Conservation (phyloP, 106 monocot species). For the Platanthera zijinensis region DNA sequence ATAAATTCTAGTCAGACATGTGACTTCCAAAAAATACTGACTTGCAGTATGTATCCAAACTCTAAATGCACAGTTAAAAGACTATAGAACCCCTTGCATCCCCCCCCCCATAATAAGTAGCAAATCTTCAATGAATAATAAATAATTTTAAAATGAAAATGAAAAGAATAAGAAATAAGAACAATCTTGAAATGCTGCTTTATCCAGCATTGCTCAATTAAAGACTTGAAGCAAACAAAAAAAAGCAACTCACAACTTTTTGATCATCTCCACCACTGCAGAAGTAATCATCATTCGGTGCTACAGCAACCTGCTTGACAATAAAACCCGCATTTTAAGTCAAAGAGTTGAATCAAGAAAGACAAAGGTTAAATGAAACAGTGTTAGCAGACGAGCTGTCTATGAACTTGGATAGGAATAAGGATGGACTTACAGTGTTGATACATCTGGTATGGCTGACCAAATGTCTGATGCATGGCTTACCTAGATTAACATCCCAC, state of each 20-base stretch:
- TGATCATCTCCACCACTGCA: conserved; percentile 86
- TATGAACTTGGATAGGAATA: background rate
- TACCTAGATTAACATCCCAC: conserved; percentile 83
- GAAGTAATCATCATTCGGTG: conserved; percentile 73
- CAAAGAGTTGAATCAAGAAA: background rate
- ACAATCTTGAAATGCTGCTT: too few relatives aligned
- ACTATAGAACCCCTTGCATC: too few relatives aligned
- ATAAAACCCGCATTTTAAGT: background rate
- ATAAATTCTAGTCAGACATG: too few relatives aligned
- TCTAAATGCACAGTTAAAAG: too few relatives aligned
- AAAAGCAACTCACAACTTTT: conserved; percentile 65
- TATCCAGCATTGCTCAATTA: too few relatives aligned
- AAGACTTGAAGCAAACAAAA: background rate
- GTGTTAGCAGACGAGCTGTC: background rate
- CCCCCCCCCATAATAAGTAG: too few relatives aligned
- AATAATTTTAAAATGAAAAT: too few relatives aligned
- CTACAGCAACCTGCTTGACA: conserved; percentile 52
- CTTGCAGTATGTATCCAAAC: too few relatives aligned
- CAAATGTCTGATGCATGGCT: conserved; percentile 64
- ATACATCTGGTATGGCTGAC: conserved; percentile 47
- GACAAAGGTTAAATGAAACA: background rate
- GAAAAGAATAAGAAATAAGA: too few relatives aligned
- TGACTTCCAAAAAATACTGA: too few relatives aligned
- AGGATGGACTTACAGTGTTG: conserved; percentile 43
- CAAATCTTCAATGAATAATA: too few relatives aligned